Evolutionary conservation across 345 rosid genomes (phyloP).

Genomic region (Eucalyptus caleyi): DNA sequence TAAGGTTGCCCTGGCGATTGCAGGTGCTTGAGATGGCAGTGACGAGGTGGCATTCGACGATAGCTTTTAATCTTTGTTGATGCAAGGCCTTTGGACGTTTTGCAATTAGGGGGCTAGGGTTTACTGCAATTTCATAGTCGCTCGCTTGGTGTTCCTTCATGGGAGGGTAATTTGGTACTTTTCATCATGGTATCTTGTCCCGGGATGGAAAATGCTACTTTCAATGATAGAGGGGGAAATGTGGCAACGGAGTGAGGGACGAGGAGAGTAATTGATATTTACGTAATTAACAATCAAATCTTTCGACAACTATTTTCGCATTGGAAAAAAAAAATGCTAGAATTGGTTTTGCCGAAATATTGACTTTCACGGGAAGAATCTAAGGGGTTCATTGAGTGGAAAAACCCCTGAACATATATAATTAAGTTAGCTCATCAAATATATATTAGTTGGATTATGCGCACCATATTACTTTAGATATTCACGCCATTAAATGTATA

Average conservation of each 20-base stretch:
- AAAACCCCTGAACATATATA: too few relatives aligned
- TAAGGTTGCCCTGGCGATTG: neutral
- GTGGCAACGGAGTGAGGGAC: neutral
- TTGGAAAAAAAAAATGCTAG: neutral
- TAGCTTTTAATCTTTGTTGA: neutral
- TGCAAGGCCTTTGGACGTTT: neutral
- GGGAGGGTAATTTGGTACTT: neutral
- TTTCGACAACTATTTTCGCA: neutral
- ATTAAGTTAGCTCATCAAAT: neutral
- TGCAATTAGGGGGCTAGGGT: neutral
- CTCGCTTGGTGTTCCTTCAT: neutral
- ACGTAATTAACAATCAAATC: neutral
- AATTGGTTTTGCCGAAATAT: neutral
- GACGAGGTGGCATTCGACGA: neutral
- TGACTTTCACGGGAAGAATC: neutral
- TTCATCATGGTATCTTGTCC: neutral
- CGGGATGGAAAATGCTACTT: neutral
- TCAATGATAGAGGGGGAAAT: neutral
- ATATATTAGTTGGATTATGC: neutral
- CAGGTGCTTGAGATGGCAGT: neutral
- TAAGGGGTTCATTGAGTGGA: neutral
- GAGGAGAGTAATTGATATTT: neutral
- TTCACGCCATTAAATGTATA: neutral
- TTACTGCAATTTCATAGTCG: neutral
- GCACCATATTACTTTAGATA: neutral